phyloP scores from a whole-genome alignment of 352 stramenopile species.

The Phytophthora niederhauseri region DNA sequence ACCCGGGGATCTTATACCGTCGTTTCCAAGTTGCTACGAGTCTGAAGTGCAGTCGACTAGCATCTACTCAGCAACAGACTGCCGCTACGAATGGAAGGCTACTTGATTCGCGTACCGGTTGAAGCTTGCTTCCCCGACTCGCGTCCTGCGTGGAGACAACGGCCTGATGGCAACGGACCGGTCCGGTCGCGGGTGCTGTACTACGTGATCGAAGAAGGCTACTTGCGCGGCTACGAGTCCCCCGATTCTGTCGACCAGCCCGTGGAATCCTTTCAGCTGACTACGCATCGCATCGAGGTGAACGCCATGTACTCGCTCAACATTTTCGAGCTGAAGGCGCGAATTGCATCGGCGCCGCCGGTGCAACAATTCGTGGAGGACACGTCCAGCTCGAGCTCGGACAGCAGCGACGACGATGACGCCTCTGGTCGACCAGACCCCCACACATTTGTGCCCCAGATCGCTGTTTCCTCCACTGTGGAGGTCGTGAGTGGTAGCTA shows the following conservation, averaged over 20 bases:
- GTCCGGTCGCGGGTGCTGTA: constrained; percentile 53
- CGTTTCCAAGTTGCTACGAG: background rate
- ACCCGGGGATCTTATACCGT: constrained; percentile 12
- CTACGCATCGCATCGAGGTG: constrained; percentile 59
- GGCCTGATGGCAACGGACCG: constrained; percentile 11
- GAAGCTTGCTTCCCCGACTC: constrained; percentile 33
- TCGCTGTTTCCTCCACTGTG: constrained; percentile 4
- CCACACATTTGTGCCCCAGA: constrained; percentile 4
- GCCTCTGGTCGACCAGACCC: background rate
- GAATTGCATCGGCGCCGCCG: constrained; percentile 11
- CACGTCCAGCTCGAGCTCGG: constrained; percentile 36
- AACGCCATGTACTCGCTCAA: constrained; percentile 69
- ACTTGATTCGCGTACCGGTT: constrained; percentile 68
- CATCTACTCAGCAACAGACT: constrained; percentile 1
- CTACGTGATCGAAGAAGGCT: constrained; percentile 71
- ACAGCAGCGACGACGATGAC: constrained; percentile 36
- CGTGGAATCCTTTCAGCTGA: constrained; percentile 68
- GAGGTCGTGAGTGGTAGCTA: constrained; percentile 22
- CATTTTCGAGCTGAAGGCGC: constrained; percentile 64
- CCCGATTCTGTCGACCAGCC: constrained; percentile 42
- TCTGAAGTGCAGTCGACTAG: background rate
- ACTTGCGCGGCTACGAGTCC: constrained; percentile 53
- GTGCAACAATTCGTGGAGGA: constrained; percentile 26
- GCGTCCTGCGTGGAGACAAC: constrained; percentile 30
- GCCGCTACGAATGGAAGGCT: constrained; percentile 59